phyloP scores from a whole-genome alignment of 805 yeast species.

The Sungouiozyma intestinalis region DNA sequence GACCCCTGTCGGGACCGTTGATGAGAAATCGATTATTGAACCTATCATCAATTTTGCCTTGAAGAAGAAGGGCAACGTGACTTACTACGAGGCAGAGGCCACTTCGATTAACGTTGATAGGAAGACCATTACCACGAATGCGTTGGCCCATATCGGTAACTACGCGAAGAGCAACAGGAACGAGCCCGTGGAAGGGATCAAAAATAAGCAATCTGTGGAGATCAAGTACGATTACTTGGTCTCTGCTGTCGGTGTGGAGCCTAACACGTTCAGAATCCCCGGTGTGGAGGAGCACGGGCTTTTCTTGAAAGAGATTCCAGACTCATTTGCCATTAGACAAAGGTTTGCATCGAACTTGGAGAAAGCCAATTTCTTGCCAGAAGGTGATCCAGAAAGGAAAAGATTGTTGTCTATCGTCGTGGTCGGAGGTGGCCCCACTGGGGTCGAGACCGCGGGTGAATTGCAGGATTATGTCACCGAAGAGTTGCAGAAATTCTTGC shows the following conservation, averaged over 20 bases:
- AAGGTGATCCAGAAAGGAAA: slow-evolving; percentile 69
- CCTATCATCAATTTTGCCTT: slow-evolving; percentile 85
- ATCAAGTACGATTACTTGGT: slow-evolving; percentile 74
- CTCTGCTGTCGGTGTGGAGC: slow-evolving; percentile 88
- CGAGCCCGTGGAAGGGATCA: slow-evolving; percentile 29
- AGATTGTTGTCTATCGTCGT: slow-evolving; percentile 80
- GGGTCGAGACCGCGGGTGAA: slow-evolving; percentile 96
- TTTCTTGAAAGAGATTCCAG: slow-evolving; percentile 81
- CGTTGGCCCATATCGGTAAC: slow-evolving; percentile 27
- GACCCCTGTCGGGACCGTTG: slow-evolving; percentile 85
- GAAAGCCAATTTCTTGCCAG: slow-evolving; percentile 76
- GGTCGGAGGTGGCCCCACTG: slow-evolving; percentile 98
- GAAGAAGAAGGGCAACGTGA: slow-evolving; percentile 63
- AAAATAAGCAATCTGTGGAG: slow-evolving; percentile 33
- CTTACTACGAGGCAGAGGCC: slow-evolving; percentile 85
- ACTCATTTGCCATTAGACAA: slow-evolving; percentile 73
- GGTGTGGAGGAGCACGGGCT: slow-evolving; percentile 80
- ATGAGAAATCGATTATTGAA: slow-evolving; percentile 86
- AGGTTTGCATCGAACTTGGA: slow-evolving; percentile 79
- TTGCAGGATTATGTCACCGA: slow-evolving; percentile 89
- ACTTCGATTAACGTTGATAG: slow-evolving; percentile 69
- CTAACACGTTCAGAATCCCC: slow-evolving; percentile 86
- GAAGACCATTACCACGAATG: slow-evolving; percentile 55
- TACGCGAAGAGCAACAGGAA: slow-evolving; percentile 12
- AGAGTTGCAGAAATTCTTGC: slow-evolving; percentile 80